Evolutionary conservation across 2,329 filamentous ascomycete genomes (phyloP), one percentile per base, ranked within the genome.

Genomic region (Purpureocillium lavendulum): DNA sequence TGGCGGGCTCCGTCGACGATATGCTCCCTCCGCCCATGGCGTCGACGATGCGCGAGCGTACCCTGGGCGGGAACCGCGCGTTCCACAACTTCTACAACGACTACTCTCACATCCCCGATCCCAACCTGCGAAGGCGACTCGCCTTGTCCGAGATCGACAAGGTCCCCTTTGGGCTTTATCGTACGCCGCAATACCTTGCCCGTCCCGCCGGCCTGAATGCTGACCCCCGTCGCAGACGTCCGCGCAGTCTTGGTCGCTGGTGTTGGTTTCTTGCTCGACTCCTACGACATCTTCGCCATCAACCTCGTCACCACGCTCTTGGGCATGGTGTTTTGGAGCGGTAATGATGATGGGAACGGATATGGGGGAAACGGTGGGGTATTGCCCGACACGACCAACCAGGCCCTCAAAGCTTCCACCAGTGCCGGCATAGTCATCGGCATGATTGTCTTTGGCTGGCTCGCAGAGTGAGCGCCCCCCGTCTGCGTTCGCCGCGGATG

Each of bases 251-350:
- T 84, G 7, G 84, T 90, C 3, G 84, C 85, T 18, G 86, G 86
- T 36, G 80, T 87, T 42, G 86, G 86, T 38, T 90, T 92, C 68
- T 87, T 90, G 56, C 82, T 86, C 35, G 86, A 89, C 59, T 82
- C 83, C 11, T 90, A 90, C 63, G 79, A 77, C 49, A 85, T 88
- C 50, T 92, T 92, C 58, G 82, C 86, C 53, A 84, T 88, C 58
- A 85, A 84, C 57, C 67, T 89, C 35, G 74, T 84, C 36, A 82
- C 79, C 2, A 73, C 71, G 34, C 76, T 89, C 56, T 64, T 90
- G 12, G 86, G 86, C 33, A 71, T 89, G 12, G 84, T 87, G 36
- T 92, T 82, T 58, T 92, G 83, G 75, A 68, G 75, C 46, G 68
- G 67, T 3, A 45, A 59, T 4, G 54, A 60, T 3, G 54, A 55